Conservation (phyloP, 805 yeast species). For the Candida argentea region DNA sequence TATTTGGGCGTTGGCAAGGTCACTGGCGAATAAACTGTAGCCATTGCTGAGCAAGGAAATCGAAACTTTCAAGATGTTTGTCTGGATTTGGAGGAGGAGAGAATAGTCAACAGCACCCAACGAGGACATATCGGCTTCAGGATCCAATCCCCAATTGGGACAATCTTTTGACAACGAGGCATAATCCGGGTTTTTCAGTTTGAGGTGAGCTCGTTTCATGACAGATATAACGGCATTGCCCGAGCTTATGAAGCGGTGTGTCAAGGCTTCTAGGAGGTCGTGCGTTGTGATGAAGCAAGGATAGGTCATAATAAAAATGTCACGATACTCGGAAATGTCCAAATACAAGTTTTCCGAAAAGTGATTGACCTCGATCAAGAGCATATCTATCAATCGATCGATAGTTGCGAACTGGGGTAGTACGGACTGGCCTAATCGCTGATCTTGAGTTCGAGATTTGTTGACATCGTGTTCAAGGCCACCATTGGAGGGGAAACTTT, state of each 20-base stretch:
- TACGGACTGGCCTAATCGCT: too few species aligned
- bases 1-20: constrained; percentile 45
- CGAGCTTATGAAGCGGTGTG: constrained; percentile 31
- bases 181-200: constrained; percentile 5
- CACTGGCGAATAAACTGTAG: constrained; percentile 66
- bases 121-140: constrained; percentile 24
- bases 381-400: constrained; percentile 67
- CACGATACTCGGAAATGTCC: constrained; percentile 31
- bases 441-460: too few species aligned
- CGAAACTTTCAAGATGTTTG: constrained; percentile 72
- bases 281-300: constrained; percentile 30
- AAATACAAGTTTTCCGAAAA: constrained; percentile 31
- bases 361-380: constrained; percentile 61
- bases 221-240: constrained; percentile 36
- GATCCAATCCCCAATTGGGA: constrained; percentile 52
- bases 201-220: constrained; percentile 22
- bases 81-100: constrained; percentile 65
- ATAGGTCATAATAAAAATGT: constrained; percentile 32
- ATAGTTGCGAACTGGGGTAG: constrained; percentile 54
- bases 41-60: constrained; percentile 61
- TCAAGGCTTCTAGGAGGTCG: constrained; percentile 28
- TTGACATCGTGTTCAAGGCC: too few species aligned
- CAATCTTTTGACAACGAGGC: constrained; percentile 16
- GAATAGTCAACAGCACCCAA: constrained; percentile 49
- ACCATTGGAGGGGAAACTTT: too few species aligned